Base-by-base conservation (phyloP, 257 asterid species). In the Paulownia fortunei region DNA sequence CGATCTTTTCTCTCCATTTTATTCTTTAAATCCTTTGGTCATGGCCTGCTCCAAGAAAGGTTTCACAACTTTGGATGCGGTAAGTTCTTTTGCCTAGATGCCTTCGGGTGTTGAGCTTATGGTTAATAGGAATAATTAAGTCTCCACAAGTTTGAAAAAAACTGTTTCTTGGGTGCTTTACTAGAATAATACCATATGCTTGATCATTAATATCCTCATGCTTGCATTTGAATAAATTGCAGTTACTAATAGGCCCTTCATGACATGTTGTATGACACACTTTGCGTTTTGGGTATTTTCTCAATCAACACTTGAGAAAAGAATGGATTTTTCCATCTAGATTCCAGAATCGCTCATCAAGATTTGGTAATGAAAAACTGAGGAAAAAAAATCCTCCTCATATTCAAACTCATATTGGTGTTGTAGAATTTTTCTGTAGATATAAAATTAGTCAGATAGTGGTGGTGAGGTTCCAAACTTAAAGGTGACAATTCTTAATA, bases 21-120 rank as follows among this genome's bases (percentile, higher is more conserved):
- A 84, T 72, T 84, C 91, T 71, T 85, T 94, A 82, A 87, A 87
- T 62, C 98, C 97, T 54, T 84, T 92, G 79, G 98, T 87, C 52
- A 44, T 79, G 68, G 98, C 97, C 36, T 86, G 96, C 88, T 86
- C 91, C 78, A 88, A 79, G 85, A 88, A 86, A 32, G 97, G 97
- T 39, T 94, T 91, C 79, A 78, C 8, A 52, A 88, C 94, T 12
- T 83, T 92, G 87, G 98, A 94, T 82, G 79, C 86, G 72, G 97
- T 94, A 85, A 80, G 93, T 82, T 81, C 69, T 78, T 68, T 66
- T 56, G 19, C 54, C 7, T 80, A 52, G 61, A 63, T 73, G 78
- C 42, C 77, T 70, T 73, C 51, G 12, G 52, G 30, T 27, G 64
- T 59, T 69, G 21, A 42, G 65, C 72, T 56, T 67, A 26, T 58